Conservation (phyloP, 2,329 filamentous ascomycete species). For the Cordyceps cicadae region DNA sequence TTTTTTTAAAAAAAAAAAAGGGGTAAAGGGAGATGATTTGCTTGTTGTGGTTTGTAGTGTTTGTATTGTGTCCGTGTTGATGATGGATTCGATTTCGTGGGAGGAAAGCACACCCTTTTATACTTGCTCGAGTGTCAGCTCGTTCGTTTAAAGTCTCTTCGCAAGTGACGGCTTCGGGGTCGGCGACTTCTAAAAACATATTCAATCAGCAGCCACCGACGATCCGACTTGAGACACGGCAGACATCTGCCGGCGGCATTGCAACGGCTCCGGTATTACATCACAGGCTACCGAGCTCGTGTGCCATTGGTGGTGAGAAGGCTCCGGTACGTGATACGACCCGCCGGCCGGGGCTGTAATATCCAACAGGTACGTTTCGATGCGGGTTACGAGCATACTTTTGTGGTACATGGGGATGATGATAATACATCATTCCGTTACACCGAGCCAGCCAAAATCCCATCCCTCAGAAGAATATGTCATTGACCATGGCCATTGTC, state of each 20-base stretch:
- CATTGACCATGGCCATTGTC: not conserved
- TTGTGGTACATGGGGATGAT: not conserved
- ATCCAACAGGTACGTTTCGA: not conserved
- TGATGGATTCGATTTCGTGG: not conserved
- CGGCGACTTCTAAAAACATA: not conserved
- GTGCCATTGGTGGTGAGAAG: not conserved
- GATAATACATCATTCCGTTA: not conserved
- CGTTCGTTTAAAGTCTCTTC: not conserved
- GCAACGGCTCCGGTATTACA: not conserved
- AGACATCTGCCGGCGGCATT: not conserved
- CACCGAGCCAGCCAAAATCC: too few species aligned
- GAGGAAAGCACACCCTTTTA: not conserved
- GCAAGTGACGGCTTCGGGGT: not conserved
- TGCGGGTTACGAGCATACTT: not conserved
- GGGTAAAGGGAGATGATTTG: not conserved
- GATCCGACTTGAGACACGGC: not conserved
- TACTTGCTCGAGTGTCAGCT: not conserved
- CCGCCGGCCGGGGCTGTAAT: not conserved
- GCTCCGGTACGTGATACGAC: not conserved
- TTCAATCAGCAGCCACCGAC: not conserved
- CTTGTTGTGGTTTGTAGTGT: not conserved
- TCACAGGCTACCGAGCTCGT: not conserved
- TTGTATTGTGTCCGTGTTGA: not conserved
- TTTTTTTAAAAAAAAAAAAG: too few species aligned
- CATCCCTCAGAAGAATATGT: not conserved